Base-by-base conservation (phyloP, 2,329 filamentous ascomycete species). In the Aureobasidium sp. region DNA sequence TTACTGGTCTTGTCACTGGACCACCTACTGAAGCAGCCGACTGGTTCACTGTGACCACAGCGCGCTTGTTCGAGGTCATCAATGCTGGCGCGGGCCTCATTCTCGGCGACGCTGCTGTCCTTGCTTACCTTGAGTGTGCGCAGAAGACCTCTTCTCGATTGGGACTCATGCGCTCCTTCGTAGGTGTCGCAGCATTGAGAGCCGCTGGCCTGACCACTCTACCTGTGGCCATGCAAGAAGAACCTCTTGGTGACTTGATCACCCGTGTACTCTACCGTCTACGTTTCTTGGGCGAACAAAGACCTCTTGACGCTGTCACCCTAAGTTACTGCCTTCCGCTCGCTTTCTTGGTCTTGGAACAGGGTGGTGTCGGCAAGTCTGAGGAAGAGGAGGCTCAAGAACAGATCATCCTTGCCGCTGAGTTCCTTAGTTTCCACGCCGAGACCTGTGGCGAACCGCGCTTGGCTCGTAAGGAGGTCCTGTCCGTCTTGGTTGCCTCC, bases 211-310 rank as follows among this genome's bases (percentile, higher is more conserved):
- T 91, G 37, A 84, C 85, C 17, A 83, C 89, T 10, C 76, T 99
- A 3, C 82, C 90, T 0, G 82, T 87, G 12, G 84, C 88, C 59
- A 81, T 93, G 63, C 83, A 87, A 65, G 81, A 89, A 65, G 94
- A 97, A 71, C 84, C 88, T n/a, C 79, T 97, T 9, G 90, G 91
- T 61, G 76, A 80, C 63, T 83, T 97, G 13, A 82, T 96, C 13
- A 97, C 93, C 2, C 85, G 94, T 73, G 86, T 97, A 1, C 79
- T 99, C 5, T 97, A 97, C 74, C 87, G 93, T 52, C 79, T 99
- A 59, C 88, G 92, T 17, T 96, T 96, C 73, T 84, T 92, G 41
- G 88, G 90, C 59, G 94, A 97, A 72, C 93, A 97, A 73, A 85
- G 92, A n/a, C 92, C 93, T 0, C 92, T 99, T 68, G 94, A 99